Evolutionary conservation across 495 filamentous ascomycete species (phyloP).

Genomic region (Talaromyces stipitatus): DNA sequence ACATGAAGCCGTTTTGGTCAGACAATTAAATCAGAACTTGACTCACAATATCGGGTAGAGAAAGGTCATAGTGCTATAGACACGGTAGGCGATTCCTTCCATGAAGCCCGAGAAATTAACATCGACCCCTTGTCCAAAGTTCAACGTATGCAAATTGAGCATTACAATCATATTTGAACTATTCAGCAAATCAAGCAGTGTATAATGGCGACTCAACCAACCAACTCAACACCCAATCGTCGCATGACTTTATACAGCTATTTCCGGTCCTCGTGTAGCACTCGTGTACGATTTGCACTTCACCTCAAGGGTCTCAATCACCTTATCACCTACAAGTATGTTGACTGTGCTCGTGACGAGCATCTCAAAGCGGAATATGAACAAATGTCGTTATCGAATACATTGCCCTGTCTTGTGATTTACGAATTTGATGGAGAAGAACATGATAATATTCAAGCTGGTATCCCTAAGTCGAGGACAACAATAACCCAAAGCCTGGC

Average conservation of each 20-base stretch:
- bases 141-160: too few species aligned
- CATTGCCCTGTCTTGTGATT: background rate
- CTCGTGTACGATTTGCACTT: constrained; percentile 44
- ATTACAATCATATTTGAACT: too few species aligned
- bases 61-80: too few species aligned
- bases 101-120: too few species aligned
- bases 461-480: background rate
- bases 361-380: background rate
- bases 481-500: background rate
- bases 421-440: background rate
- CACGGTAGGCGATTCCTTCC: too few species aligned
- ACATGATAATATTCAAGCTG: background rate
- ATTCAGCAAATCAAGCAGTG: too few species aligned
- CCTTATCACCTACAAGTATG: background rate
- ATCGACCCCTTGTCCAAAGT: too few species aligned
- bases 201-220: background rate
- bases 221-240: background rate
- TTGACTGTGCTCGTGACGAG: background rate
- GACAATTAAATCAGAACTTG: too few species aligned
- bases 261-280: constrained; percentile 48
- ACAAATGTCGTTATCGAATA: background rate
- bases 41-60: too few species aligned
- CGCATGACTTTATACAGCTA: constrained; percentile 36
- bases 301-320: constrained; percentile 24
- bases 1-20: too few species aligned